These are phyloP conservation scores for Mortierella polycephala DNA, from an alignment of 371 early-diverging fungal genomes.

Conservation along the genomic window DNA sequence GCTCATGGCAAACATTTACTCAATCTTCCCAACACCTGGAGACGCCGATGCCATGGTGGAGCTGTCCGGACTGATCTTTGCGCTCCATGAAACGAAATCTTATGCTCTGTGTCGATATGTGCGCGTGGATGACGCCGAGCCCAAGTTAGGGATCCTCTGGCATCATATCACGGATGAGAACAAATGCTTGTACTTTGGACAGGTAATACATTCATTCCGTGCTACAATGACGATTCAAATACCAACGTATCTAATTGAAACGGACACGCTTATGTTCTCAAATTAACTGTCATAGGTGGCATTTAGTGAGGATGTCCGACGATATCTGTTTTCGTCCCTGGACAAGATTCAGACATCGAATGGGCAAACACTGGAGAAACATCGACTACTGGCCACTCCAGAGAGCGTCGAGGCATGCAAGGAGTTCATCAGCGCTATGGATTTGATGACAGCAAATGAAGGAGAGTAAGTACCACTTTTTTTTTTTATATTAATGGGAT, in stretches of 20 bases:
- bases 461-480: slow-evolving; percentile 52
- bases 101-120: slow-evolving; percentile 77
- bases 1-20: slow-evolving; percentile 63
- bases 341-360: slow-evolving; percentile 54
- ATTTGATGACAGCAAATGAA: slow-evolving; percentile 59
- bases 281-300: slow-evolving; percentile 61
- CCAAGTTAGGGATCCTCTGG: slow-evolving; percentile 72
- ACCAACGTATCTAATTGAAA: neutral
- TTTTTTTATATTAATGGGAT: neutral
- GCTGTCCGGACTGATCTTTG: slow-evolving; percentile 67
- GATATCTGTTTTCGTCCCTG: slow-evolving; percentile 64
- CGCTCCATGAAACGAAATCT: slow-evolving; percentile 62
- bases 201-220: slow-evolving; percentile 53
- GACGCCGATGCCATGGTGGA: slow-evolving; percentile 52
- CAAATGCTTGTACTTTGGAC: slow-evolving; percentile 65
- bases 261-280: neutral
- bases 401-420: slow-evolving; percentile 66
- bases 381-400: slow-evolving; percentile 57
- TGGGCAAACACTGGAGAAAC: slow-evolving; percentile 59
- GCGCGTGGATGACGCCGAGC: slow-evolving; percentile 59
- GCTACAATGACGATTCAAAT: no score
- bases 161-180: slow-evolving; percentile 62
- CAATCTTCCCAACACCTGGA: slow-evolving; percentile 60
- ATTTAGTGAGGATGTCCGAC: slow-evolving; percentile 75
- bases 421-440: slow-evolving; percentile 63